Conservation (phyloP, 73 alveolate genomes). For the Paramecium pentaurelia region DNA sequence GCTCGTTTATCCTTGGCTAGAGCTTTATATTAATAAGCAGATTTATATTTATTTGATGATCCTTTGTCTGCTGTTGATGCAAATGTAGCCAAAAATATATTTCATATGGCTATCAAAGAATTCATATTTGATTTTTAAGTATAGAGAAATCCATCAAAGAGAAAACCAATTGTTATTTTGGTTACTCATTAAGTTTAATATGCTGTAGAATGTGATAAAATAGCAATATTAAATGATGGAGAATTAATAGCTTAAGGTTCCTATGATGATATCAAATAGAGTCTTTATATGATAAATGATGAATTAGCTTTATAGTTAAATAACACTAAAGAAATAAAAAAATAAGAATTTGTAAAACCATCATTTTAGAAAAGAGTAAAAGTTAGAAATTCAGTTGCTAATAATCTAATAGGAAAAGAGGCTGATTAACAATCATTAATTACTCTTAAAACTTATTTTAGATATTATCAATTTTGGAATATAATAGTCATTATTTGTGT, state of each 20-base stretch:
- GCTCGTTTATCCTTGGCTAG: constrained; percentile 88
- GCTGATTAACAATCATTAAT: neutral
- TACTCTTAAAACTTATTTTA: neutral
- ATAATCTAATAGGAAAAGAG: neutral
- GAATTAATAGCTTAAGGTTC: constrained; percentile 43
- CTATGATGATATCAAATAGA: neutral
- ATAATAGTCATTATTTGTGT: neutral
- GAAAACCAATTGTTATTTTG: constrained; percentile 60
- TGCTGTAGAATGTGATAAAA: constrained; percentile 56
- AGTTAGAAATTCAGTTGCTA: neutral
- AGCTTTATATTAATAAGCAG: constrained; percentile 79
- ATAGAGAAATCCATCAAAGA: neutral
- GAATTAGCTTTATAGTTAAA: neutral
- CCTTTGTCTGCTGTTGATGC: constrained; percentile 81
- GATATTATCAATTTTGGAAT: neutral
- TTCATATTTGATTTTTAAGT: constrained; percentile 48
- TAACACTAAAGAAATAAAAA: neutral
- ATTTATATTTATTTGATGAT: constrained; percentile 71
- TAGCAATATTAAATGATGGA: constrained; percentile 59
- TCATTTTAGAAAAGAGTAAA: neutral
- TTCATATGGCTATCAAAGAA: constrained; percentile 39
- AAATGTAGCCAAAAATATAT: constrained; percentile 62
- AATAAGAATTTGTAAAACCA: neutral
- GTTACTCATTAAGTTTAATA: constrained; percentile 75
- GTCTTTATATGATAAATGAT: neutral